Conservation (phyloP, 345 rosid genomes). For the Brassica incana region DNA sequence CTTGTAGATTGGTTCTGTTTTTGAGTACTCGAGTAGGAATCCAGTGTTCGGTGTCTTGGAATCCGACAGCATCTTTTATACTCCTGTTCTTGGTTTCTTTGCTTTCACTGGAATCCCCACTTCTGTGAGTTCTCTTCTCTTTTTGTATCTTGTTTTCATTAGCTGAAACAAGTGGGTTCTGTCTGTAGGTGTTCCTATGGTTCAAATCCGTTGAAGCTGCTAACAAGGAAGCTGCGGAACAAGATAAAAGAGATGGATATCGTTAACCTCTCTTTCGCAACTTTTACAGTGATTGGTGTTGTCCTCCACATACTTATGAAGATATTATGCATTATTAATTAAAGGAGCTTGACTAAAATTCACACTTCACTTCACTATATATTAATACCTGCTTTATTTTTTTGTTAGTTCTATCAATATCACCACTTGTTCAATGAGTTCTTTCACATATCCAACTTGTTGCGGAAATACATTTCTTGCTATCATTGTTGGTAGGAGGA, state of each 20-base stretch:
- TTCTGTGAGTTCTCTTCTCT: conserved; percentile 53
- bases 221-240: conserved; percentile 87
- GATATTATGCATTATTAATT: background rate
- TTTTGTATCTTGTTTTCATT: background rate
- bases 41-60: conserved; percentile 82
- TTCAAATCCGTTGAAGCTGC: conserved; percentile 90
- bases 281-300: conserved; percentile 12
- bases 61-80: conserved; percentile 72
- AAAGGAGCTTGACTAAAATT: background rate
- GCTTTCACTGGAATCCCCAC: conserved; percentile 83
- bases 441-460: background rate
- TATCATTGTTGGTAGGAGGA: conserved; percentile 13
- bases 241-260: conserved; percentile 76
- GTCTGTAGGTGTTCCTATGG: conserved; percentile 72
- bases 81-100: conserved; percentile 94
- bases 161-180: conserved; percentile 15
- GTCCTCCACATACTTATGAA: conserved; percentile 22
- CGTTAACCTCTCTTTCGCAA: conserved; percentile 29
- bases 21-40: conserved; percentile 75
- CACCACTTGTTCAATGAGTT: background rate
- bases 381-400: no score
- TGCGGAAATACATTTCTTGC: background rate
- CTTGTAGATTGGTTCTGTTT: conserved; percentile 85
- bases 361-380: background rate
- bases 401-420: background rate